phyloP scores from a whole-genome alignment of 306 rosid species.

The Elaeagnus macrophylla region DNA sequence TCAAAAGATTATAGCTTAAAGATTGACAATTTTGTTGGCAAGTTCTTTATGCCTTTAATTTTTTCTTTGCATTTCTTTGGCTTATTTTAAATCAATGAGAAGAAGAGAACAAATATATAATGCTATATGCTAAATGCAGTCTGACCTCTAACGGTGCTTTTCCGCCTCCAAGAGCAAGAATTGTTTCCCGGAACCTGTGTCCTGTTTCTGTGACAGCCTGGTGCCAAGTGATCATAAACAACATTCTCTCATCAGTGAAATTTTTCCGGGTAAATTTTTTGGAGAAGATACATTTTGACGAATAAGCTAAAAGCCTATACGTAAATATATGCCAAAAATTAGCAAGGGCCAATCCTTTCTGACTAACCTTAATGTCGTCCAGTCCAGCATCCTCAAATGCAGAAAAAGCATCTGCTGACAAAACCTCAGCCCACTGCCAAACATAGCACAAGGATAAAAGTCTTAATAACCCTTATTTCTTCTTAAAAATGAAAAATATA shows the following conservation, averaged over 20 bases:
- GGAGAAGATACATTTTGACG: too few species aligned
- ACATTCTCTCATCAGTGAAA: slow-evolving; percentile 4
- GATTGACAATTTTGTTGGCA: too few species aligned
- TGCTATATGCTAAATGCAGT: neutral
- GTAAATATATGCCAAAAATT: too few species aligned
- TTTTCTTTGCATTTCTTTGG: too few species aligned
- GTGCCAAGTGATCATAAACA: slow-evolving; percentile 8
- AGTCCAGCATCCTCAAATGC: slow-evolving; percentile 95
- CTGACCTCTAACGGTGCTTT: slow-evolving; percentile 72
- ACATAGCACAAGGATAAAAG: slow-evolving; percentile 24
- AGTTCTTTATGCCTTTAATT: too few species aligned
- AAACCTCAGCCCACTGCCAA: slow-evolving; percentile 95
- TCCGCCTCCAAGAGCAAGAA: slow-evolving; percentile 99
- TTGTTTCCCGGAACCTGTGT: slow-evolving; percentile 70
- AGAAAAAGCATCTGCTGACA: slow-evolving; percentile 98
- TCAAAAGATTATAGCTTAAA: too few species aligned
- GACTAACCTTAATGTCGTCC: slow-evolving; percentile 55
- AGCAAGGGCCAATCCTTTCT: too few species aligned
- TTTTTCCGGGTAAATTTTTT: neutral
- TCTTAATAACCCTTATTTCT: too few species aligned
- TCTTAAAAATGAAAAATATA: too few species aligned
- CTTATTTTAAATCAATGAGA: too few species aligned
- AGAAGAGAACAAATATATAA: too few species aligned
- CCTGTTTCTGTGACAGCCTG: slow-evolving; percentile 92
- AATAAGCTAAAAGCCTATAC: too few species aligned